These are phyloP conservation scores for Exophiala aquamarina DNA, from an alignment of 2,329 filamentous ascomycete genomes.

Conservation along the genomic window DNA sequence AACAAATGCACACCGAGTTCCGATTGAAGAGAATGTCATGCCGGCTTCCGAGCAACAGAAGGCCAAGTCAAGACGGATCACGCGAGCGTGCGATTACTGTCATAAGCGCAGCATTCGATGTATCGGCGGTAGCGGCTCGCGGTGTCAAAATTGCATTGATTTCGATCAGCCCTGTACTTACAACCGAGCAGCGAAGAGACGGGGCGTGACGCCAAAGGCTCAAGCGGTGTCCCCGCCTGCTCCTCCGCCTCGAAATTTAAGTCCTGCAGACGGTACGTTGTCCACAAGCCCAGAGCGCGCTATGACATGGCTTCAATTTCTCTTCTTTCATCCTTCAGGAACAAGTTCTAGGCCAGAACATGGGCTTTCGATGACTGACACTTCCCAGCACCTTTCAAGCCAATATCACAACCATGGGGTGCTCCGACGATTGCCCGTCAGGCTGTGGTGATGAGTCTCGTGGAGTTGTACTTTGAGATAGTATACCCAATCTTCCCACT, in stretches of 20 bases:
- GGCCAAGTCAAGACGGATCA: constrained; percentile 18
- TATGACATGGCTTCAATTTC: too few relatives aligned
- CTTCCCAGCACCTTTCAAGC: constrained; percentile 1
- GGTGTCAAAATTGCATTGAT: constrained; percentile 53
- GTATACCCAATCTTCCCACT: constrained; percentile 57
- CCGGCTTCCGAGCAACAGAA: constrained; percentile 7
- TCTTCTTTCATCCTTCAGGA: too few relatives aligned
- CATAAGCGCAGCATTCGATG: constrained; percentile 51
- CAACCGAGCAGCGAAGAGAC: constrained; percentile 44
- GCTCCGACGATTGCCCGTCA: constrained; percentile 43
- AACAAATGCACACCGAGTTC: constrained; percentile 1
- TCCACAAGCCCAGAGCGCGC: too few relatives aligned
- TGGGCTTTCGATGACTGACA: too few relatives aligned
- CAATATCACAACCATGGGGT: constrained; percentile 34
- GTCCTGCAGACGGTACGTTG: constrained; percentile 5
- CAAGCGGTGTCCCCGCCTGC: neutral
- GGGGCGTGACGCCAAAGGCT: constrained; percentile 32
- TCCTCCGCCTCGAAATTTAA: neutral
- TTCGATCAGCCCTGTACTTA: constrained; percentile 53
- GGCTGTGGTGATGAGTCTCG: constrained; percentile 42
- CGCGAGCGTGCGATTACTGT: constrained; percentile 47
- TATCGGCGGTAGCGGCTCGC: constrained; percentile 33
- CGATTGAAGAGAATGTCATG: constrained; percentile 7
- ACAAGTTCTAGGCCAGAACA: too few relatives aligned
- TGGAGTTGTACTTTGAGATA: constrained; percentile 53